Conservation (phyloP, 257 asterid genomes). For the Apocynum venetum region DNA sequence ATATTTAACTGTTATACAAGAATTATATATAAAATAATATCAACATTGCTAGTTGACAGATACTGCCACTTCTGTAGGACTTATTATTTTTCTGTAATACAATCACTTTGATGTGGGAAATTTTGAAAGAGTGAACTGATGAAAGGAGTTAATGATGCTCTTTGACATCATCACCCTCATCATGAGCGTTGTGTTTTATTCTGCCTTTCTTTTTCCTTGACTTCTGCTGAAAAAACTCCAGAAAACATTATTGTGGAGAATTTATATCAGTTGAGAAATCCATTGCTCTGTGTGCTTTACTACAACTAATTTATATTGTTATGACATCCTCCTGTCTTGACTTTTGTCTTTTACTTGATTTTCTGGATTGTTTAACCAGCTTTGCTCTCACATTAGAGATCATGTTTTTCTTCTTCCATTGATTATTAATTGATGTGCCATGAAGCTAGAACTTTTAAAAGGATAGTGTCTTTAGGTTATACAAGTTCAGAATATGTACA, state of each 20-base stretch:
- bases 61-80: not conserved
- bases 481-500: not conserved
- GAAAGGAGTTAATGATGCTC: not conserved
- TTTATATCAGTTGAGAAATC: not conserved
- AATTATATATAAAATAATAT: not conserved
- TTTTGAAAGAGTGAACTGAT: not conserved
- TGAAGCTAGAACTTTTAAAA: not conserved
- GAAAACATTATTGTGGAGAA: not conserved
- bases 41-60: not conserved
- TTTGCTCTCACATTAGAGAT: not conserved
- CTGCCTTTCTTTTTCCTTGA: not conserved
- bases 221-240: not conserved
- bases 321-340: not conserved
- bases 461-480: not conserved
- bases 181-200: not conserved
- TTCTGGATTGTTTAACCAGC: not conserved
- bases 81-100: not conserved
- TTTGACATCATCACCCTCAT: not conserved
- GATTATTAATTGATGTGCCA: not conserved
- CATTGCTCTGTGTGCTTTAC: not conserved
- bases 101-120: not conserved
- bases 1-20: not conserved
- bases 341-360: not conserved
- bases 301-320: no score
- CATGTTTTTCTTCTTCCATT: not conserved